phyloP scores from a whole-genome alignment of 352 stramenopile genomes.

The Phytophthora multivora region DNA sequence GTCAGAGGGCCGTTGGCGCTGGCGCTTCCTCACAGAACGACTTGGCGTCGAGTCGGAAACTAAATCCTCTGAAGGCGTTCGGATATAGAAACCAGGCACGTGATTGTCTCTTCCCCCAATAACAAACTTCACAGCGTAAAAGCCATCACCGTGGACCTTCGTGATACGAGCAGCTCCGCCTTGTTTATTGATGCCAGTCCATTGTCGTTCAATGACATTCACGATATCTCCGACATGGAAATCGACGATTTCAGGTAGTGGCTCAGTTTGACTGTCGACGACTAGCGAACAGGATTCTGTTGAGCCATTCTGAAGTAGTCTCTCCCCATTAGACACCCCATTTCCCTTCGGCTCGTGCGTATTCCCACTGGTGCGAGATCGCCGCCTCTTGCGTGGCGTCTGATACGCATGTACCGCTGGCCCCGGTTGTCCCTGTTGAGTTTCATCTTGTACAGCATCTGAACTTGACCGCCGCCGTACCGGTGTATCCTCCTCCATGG shows the following conservation, averaged over 20 bases:
- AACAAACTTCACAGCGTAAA: conserved; percentile 68
- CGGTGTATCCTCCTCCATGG: conserved; percentile 1
- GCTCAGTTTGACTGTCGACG: conserved; percentile 18
- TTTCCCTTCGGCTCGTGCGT: background rate
- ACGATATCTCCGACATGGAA: conserved; percentile 82
- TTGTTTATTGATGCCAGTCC: conserved; percentile 92
- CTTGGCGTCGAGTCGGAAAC: conserved; percentile 49
- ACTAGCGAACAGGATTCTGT: conserved; percentile 11
- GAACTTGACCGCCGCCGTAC: conserved; percentile 5
- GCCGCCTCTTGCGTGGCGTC: conserved; percentile 21
- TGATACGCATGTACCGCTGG: conserved; percentile 1
- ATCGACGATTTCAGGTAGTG: conserved; percentile 24
- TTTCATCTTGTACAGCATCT: conserved; percentile 5
- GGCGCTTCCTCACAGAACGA: conserved; percentile 36
- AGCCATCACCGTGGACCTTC: conserved; percentile 59
- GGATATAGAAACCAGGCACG: conserved; percentile 49
- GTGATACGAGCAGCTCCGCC: conserved; percentile 87
- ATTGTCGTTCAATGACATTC: conserved; percentile 86
- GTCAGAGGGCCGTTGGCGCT: conserved; percentile 23
- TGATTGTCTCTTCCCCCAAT: conserved; percentile 41
- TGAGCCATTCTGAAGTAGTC: conserved; percentile 5
- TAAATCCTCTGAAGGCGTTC: conserved; percentile 40
- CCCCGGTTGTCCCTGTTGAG: conserved; percentile 6
- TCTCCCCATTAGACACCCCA: conserved; percentile 1
- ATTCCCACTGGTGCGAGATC: conserved; percentile 12